Percentiles rank a stretch among this genome's conserved stretches.
These are phyloP conservation scores for Scheffersomyces cryptocercus DNA, from an alignment of 1,139 yeast genomes.

Conservation along the genomic window DNA sequence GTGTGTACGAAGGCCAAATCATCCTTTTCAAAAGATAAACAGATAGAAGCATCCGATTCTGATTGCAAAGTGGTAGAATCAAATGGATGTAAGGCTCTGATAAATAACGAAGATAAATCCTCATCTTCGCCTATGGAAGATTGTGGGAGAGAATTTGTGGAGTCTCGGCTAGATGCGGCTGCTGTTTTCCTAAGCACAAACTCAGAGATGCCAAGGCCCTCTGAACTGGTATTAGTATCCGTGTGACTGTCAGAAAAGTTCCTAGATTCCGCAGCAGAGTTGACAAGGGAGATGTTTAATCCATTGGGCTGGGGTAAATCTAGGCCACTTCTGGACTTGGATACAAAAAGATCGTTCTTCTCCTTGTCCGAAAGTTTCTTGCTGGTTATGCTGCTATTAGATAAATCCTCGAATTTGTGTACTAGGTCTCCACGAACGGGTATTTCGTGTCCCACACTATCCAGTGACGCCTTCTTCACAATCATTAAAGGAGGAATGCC, in stretches of 20 bases:
- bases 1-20: slow-evolving; percentile 88
- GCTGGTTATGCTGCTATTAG: too few relatives aligned
- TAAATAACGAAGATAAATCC: slow-evolving; percentile 48
- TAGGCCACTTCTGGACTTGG: too few relatives aligned
- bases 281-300: slow-evolving; percentile 6
- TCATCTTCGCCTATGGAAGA: slow-evolving; percentile 26
- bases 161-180: slow-evolving; percentile 6
- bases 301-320: slow-evolving; percentile 2
- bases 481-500: too few relatives aligned
- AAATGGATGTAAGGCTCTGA: slow-evolving; percentile 75
- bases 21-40: slow-evolving; percentile 76
- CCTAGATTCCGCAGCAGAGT: slow-evolving; percentile 1
- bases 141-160: slow-evolving; percentile 5
- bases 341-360: too few relatives aligned
- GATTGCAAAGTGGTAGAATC: slow-evolving; percentile 68
- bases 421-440: slow-evolving; percentile 37
- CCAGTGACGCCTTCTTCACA: too few relatives aligned
- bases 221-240: too few relatives aligned
- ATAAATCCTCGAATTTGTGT: slow-evolving; percentile 14
- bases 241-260: too few relatives aligned
- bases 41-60: slow-evolving; percentile 70
- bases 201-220: too few relatives aligned
- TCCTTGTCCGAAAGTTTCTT: too few relatives aligned
- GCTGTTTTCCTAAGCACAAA: neutral
- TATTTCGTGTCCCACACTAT: slow-evolving; percentile 19